Conservation (phyloP, 306 rosid species). For the Vicia villosa region DNA sequence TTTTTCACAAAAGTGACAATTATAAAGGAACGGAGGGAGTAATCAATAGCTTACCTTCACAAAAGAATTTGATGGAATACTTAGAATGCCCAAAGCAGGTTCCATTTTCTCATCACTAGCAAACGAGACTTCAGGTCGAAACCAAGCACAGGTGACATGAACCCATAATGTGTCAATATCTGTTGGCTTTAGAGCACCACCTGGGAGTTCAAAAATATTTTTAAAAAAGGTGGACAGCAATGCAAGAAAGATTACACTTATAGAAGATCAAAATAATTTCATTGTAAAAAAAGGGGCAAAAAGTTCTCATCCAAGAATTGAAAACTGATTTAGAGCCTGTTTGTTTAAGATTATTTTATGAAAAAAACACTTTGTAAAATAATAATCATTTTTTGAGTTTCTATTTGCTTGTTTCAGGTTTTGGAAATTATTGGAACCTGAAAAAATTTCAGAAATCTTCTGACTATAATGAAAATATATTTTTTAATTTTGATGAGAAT, state of each 20-base stretch:
- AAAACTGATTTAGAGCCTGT: neutral
- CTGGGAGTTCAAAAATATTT: constrained; percentile 46
- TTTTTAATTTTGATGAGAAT: neutral
- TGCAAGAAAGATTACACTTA: neutral
- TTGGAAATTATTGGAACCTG: neutral
- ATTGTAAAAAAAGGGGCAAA: neutral
- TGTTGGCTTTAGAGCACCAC: constrained; percentile 98
- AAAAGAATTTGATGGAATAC: constrained; percentile 98
- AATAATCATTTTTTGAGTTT: neutral
- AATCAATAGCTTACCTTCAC: constrained; percentile 80
- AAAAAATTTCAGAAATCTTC: neutral
- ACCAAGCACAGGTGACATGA: constrained; percentile 99
- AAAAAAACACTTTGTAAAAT: neutral
- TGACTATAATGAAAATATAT: neutral
- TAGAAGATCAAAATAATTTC: neutral
- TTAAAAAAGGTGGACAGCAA: no score
- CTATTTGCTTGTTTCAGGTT: neutral
- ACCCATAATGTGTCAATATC: constrained; percentile 95
- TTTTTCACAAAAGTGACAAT: no score
- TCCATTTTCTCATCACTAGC: constrained; percentile 98
- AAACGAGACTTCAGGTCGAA: constrained; percentile 94
- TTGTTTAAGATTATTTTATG: neutral
- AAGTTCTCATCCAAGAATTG: constrained; percentile 10
- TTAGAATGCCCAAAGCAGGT: constrained; percentile 96
- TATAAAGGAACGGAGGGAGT: no score